Conservation (phyloP, 1,284 basidiomycete genomes). For the Ganoderma resinaceum region DNA sequence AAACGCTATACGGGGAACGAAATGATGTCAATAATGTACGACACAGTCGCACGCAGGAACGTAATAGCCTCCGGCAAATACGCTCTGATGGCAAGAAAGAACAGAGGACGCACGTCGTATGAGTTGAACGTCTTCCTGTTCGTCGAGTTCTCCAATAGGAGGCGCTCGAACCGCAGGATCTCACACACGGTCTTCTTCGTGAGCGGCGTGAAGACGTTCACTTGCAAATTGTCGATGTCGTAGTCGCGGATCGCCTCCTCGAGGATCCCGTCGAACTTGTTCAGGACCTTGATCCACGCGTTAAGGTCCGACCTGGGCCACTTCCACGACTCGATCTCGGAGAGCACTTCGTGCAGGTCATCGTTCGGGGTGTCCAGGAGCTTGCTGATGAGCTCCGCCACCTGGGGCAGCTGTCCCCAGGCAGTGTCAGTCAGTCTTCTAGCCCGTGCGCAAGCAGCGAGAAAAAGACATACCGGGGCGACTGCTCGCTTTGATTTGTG, state of each 20-base stretch:
- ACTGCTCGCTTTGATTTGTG: slow-evolving; percentile 80
- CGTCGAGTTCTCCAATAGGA: slow-evolving; percentile 97
- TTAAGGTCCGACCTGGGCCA: slow-evolving; percentile 98
- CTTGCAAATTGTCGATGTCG: slow-evolving; percentile 83
- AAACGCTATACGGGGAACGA: slow-evolving; percentile 66
- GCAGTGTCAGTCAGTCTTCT: not conserved
- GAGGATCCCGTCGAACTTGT: slow-evolving; percentile 93
- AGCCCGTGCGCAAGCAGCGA: slow-evolving; percentile 10
- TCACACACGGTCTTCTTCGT: slow-evolving; percentile 83
- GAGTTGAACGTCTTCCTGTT: slow-evolving; percentile 97
- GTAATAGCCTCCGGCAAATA: not conserved
- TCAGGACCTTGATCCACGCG: slow-evolving; percentile 94
- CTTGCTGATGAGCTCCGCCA: slow-evolving; percentile 76
- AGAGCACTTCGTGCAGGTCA: slow-evolving; percentile 68
- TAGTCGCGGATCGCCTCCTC: slow-evolving; percentile 87
- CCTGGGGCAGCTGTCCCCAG: slow-evolving; percentile 69
- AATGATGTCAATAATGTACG: slow-evolving; percentile 10
- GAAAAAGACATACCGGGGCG: slow-evolving; percentile 60
- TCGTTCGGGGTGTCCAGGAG: slow-evolving; percentile 71
- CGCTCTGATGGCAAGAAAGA: slow-evolving; percentile 6
- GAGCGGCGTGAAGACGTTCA: slow-evolving; percentile 78
- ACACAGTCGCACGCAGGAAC: not conserved
- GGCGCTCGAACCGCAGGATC: slow-evolving; percentile 87
- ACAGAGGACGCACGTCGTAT: slow-evolving; percentile 82
- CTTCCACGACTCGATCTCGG: slow-evolving; percentile 82